Conservation (phyloP, 257 asterid genomes). For the Vinca minor region DNA sequence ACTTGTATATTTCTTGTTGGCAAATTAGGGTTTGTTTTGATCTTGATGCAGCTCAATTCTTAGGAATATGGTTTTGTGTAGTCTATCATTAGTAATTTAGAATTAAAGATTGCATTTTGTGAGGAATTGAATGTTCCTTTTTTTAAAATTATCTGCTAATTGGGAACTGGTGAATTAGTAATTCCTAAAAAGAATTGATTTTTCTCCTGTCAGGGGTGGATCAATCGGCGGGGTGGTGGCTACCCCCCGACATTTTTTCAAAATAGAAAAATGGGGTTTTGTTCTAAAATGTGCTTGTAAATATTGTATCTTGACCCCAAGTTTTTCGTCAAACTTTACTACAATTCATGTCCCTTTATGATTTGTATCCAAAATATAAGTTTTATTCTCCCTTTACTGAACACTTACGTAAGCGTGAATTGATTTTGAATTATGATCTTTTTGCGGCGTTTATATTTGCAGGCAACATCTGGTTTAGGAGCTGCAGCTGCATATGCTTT, state of each 20-base stretch:
- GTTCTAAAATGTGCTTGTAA: too few relatives aligned
- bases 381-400: background rate
- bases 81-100: background rate
- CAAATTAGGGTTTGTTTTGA: background rate
- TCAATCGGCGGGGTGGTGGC: too few relatives aligned
- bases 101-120: background rate
- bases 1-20: background rate
- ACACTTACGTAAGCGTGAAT: background rate
- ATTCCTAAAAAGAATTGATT: background rate
- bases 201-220: background rate
- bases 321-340: too few relatives aligned
- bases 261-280: too few relatives aligned
- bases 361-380: too few relatives aligned
- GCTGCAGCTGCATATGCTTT: slow-evolving; percentile 74
- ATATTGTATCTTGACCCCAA: too few relatives aligned
- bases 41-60: background rate
- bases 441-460: slow-evolving; percentile 15
- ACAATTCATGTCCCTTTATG: too few relatives aligned
- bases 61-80: background rate
- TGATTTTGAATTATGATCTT: background rate
- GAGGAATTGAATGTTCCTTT: background rate
- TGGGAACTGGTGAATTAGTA: background rate
- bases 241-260: too few relatives aligned
- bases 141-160: background rate
- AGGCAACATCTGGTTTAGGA: slow-evolving; percentile 95